These are phyloP conservation scores for Coprinellus aureogranulatus DNA, from an alignment of 768 basidiomycete species.

Conservation along the genomic window DNA sequence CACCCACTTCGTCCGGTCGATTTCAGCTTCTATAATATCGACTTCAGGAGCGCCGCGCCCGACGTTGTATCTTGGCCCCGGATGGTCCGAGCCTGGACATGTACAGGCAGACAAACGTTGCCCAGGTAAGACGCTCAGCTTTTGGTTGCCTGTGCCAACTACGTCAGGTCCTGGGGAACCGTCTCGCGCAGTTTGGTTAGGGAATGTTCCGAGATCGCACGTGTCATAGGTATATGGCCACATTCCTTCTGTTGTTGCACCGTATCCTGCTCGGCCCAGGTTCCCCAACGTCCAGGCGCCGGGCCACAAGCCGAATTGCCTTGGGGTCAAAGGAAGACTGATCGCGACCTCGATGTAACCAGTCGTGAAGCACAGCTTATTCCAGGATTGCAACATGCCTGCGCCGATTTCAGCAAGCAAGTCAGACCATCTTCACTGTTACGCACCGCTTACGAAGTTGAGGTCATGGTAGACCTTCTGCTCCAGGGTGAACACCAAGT, in stretches of 20 bases:
- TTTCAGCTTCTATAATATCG: conserved; percentile 83
- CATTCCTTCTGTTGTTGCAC: conserved; percentile 82
- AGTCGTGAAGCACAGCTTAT: conserved; percentile 88
- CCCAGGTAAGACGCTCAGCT: conserved; percentile 78
- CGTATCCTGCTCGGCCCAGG: conserved; percentile 76
- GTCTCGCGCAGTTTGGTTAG: conserved; percentile 66
- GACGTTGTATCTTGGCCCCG: conserved; percentile 63
- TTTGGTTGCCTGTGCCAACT: conserved; percentile 38
- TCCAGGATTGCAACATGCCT: conserved; percentile 83
- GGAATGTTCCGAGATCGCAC: conserved; percentile 84
- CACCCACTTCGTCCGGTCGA: conserved; percentile 43
- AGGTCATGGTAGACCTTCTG: conserved; percentile 59
- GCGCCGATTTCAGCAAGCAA: neutral
- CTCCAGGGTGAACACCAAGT: conserved; percentile 34
- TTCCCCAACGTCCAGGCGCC: conserved; percentile 77
- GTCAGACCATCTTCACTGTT: conserved; percentile 26
- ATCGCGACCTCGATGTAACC: conserved; percentile 78
- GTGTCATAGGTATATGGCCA: conserved; percentile 81
- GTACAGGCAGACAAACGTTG: conserved; percentile 85
- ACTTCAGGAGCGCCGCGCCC: conserved; percentile 88
- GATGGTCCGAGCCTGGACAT: conserved; percentile 82
- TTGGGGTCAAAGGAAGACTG: conserved; percentile 61
- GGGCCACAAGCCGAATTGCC: conserved; percentile 77
- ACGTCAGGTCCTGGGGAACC: conserved; percentile 55
- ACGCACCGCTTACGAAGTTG: conserved; percentile 71